These are phyloP conservation scores for Ligustrum vulgare DNA, from an alignment of 257 asterid genomes.

Conservation along the genomic window DNA sequence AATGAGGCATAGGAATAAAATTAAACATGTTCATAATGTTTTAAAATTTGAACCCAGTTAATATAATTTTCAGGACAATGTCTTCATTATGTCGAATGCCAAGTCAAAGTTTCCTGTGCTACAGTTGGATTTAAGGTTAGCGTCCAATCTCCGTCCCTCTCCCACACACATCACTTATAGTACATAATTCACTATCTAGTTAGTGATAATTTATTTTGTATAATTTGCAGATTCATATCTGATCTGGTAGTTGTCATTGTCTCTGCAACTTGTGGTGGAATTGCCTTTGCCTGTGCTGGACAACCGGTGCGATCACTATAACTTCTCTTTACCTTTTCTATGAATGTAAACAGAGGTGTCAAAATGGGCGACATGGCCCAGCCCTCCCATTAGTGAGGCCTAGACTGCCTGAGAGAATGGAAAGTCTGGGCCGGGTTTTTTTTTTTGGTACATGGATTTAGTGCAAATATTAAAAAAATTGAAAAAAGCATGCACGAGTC, in stretches of 20 bases:
- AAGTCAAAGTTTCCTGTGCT: slow-evolving; percentile 75
- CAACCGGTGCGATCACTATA: slow-evolving; percentile 64
- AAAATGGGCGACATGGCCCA: too few relatives aligned
- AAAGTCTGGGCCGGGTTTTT: too few relatives aligned
- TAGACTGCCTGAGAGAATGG: too few relatives aligned
- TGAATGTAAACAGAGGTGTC: background rate
- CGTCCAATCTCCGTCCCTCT: slow-evolving; percentile 22
- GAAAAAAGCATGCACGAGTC: too few relatives aligned
- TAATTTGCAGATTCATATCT: slow-evolving; percentile 66
- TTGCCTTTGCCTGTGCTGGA: slow-evolving; percentile 85
- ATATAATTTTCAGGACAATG: slow-evolving; percentile 59
- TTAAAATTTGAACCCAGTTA: slow-evolving; percentile 27
- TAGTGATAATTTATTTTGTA: slow-evolving; percentile 15
- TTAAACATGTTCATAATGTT: slow-evolving; percentile 13
- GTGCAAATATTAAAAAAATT: too few relatives aligned
- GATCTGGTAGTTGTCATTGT: slow-evolving; percentile 86
- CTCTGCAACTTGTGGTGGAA: slow-evolving; percentile 92
- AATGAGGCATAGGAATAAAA: slow-evolving; percentile 21
- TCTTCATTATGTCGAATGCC: slow-evolving; percentile 76
- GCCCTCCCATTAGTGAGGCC: too few relatives aligned
- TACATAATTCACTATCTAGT: slow-evolving; percentile 8
- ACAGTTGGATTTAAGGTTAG: slow-evolving; percentile 80
- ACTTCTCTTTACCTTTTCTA: slow-evolving; percentile 16
- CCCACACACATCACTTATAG: slow-evolving; percentile 8
- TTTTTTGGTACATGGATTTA: too few relatives aligned